Evolutionary conservation across 441 rosid species (phyloP).

Genomic region (Melastoma candidum): DNA sequence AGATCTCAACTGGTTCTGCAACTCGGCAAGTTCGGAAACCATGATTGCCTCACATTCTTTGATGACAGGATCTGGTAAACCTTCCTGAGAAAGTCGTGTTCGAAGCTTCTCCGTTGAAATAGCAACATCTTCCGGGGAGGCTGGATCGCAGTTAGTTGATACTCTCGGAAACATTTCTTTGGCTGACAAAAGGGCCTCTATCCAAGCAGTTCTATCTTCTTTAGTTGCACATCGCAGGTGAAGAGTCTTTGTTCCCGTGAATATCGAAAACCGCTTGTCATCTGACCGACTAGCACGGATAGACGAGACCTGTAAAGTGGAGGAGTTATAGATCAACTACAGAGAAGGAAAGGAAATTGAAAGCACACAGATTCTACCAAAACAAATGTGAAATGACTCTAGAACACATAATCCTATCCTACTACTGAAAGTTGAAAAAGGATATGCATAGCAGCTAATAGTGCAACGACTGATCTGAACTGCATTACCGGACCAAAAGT

Average conservation of each 20-base stretch:
- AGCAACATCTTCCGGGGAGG: constrained; percentile 54
- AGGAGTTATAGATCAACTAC: constrained; percentile 10
- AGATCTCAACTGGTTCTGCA: constrained; percentile 58
- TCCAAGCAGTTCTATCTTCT: constrained; percentile 75
- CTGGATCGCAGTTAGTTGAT: constrained; percentile 43
- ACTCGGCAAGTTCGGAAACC: constrained; percentile 54
- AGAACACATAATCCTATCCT: too few relatives aligned
- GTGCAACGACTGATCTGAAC: too few relatives aligned
- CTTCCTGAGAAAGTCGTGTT: constrained; percentile 59
- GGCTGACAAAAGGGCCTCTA: constrained; percentile 67
- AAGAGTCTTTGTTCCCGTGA: constrained; percentile 93
- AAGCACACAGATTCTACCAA: neutral
- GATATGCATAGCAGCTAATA: too few relatives aligned
- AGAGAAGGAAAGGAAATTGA: neutral
- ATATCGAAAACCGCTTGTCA: constrained; percentile 83
- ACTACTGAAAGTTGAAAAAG: too few relatives aligned
- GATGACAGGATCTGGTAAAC: constrained; percentile 45
- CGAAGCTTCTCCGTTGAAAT: constrained; percentile 85
- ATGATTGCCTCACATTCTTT: constrained; percentile 83
- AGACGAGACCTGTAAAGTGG: constrained; percentile 70
- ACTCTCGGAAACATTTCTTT: constrained; percentile 80
- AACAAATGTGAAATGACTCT: neutral
- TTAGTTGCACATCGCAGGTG: constrained; percentile 66
- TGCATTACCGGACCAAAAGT: too few relatives aligned
- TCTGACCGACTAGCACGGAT: constrained; percentile 88